These are phyloP conservation scores for Entelexis sorbosivorans DNA, from an alignment of 1,139 yeast species.

Conservation along the genomic window DNA sequence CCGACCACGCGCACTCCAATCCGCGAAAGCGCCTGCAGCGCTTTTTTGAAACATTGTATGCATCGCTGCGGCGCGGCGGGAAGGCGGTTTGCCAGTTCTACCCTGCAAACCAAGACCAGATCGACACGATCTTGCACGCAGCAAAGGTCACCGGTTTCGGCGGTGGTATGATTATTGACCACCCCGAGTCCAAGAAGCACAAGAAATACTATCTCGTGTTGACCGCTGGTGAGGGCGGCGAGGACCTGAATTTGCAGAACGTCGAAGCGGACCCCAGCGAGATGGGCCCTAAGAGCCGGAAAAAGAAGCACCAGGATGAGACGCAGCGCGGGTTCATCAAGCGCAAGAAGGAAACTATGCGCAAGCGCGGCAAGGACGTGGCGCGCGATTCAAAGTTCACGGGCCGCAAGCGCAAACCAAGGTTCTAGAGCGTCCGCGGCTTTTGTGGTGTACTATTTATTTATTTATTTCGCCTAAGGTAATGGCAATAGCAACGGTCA, in stretches of 20 bases:
- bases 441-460: not conserved
- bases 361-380: constrained; percentile 78
- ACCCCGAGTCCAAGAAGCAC: constrained; percentile 84
- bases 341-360: constrained; percentile 89
- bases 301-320: constrained; percentile 51
- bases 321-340: constrained; percentile 67
- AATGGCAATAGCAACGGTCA: not conserved
- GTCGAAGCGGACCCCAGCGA: constrained; percentile 51
- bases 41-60: constrained; percentile 81
- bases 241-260: constrained; percentile 62
- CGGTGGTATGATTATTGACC: constrained; percentile 90
- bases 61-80: constrained; percentile 83
- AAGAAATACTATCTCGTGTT: constrained; percentile 82
- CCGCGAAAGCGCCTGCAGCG: constrained; percentile 75
- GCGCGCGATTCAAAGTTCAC: constrained; percentile 88
- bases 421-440: constrained; percentile 42
- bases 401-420: constrained; percentile 82
- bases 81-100: constrained; percentile 95
- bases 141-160: constrained; percentile 94
- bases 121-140: constrained; percentile 62
- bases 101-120: constrained; percentile 81
- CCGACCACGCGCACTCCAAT: constrained; percentile 70
- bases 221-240: constrained; percentile 64
- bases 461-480: not conserved
- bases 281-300: constrained; percentile 38